Evolutionary conservation across 2,329 filamentous ascomycete species (phyloP), one percentile per base, ranked within the genome.

Genomic region (Alternaria rosae): DNA sequence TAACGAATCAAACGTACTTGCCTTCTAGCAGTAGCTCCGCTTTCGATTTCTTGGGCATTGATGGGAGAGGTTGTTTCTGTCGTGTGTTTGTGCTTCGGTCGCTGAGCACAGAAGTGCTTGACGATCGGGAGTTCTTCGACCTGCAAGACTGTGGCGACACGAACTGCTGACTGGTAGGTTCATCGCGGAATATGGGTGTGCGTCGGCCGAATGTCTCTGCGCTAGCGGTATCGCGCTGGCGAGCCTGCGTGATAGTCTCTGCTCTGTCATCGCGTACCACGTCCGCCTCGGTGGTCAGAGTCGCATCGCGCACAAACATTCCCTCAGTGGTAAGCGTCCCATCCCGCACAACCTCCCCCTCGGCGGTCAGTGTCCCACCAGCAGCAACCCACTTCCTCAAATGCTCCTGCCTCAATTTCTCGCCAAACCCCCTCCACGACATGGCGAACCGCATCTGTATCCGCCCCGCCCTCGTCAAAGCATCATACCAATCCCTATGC

Each of bases 381-480:
- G 17, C 48, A n/a, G 12, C 44, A 17, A 47, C 17, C 41, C 41
- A 35, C 28, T n/a, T 38, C 30, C 17, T 38, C 30, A 51, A n/a
- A 20, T 21, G 20, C 1, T 51, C 47, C 28, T 35, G 11, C 28
- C 32, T 48, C 42, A 61, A 23, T 8, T 68, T 66, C 6, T 30
- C 51, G 9, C 58, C 61, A 41, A 48, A 58, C 1, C 21, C 58
- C 48, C 42, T 68, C 69, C 66, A 69, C 3, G 61, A 51, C 8
- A 69, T 28, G 5, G 38, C 54, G 9, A 68, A 81, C 11, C 79
- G 81, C 28, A 82, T 35, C 5, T 21, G 42, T 12, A 17, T 28
- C 42, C 81, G 54, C 76, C 75, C 59, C 11, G 68, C 70, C 13
- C 32, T 38, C 32, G 43, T 26, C 52, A 75, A 26, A 1, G 59